phyloP scores from a whole-genome alignment of 2,329 filamentous ascomycete species.

The Colletotrichum gloeosporioides region DNA sequence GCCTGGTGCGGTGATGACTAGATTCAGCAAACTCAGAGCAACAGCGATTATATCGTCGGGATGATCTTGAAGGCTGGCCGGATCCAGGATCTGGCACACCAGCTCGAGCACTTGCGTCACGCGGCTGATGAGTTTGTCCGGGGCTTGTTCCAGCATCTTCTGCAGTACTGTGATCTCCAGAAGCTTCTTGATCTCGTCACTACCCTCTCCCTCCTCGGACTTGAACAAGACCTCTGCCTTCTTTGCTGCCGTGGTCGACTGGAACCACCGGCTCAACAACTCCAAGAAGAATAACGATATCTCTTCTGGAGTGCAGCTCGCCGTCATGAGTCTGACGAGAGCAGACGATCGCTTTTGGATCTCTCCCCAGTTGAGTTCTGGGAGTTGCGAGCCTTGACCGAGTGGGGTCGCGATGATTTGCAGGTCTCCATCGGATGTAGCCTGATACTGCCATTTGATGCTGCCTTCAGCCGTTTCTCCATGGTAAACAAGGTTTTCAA shows the following conservation, averaged over 20 bases:
- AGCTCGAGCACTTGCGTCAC: conserved; percentile 71
- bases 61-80: conserved; percentile 44
- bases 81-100: conserved; percentile 62
- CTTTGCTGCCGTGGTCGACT: conserved; percentile 28
- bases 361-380: conserved; percentile 43
- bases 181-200: conserved; percentile 53
- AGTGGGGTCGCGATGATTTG: conserved; percentile 47
- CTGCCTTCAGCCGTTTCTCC: conserved; percentile 45
- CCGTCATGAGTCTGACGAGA: conserved; percentile 55
- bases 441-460: conserved; percentile 58
- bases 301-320: conserved; percentile 59
- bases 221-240: conserved; percentile 31
- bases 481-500: conserved; percentile 60
- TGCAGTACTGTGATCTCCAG: conserved; percentile 68
- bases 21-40: conserved; percentile 65
- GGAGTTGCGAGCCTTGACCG: background rate
- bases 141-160: conserved; percentile 66
- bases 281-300: conserved; percentile 65
- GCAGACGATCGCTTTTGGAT: conserved; percentile 53
- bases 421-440: conserved; percentile 51
- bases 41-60: conserved; percentile 57
- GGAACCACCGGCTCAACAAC: conserved; percentile 65
- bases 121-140: conserved; percentile 67
- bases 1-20: conserved; percentile 61
- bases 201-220: conserved; percentile 31